These are phyloP conservation scores for Groenewaldozyma auringiensis DNA, from an alignment of 1,139 yeast genomes.

Conservation along the genomic window DNA sequence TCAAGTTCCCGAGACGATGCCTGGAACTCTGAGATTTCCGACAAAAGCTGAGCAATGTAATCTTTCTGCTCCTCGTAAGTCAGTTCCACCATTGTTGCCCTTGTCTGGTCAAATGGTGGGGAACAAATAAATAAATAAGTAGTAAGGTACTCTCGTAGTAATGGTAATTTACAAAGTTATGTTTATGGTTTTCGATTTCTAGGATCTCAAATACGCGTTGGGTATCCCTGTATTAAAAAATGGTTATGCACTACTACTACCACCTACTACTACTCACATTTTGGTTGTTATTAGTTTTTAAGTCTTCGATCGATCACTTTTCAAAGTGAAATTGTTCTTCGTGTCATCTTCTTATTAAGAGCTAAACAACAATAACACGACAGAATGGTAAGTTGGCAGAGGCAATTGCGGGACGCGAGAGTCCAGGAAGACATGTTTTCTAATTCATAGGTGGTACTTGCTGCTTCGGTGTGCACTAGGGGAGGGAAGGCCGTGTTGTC, in stretches of 20 bases:
- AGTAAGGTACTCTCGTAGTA: too few relatives aligned
- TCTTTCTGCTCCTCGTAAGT: slow-evolving; percentile 21
- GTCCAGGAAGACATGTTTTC: not conserved
- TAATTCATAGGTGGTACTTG: slow-evolving; percentile 55
- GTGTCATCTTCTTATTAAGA: not conserved
- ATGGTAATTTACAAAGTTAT: too few relatives aligned
- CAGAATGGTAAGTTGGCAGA: not conserved
- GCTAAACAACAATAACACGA: not conserved
- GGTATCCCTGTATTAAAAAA: too few relatives aligned
- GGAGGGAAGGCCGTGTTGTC: slow-evolving; percentile 92
- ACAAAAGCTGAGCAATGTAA: slow-evolving; percentile 31
- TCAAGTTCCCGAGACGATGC: slow-evolving; percentile 32
- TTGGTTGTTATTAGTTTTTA: too few relatives aligned
- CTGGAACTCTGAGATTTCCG: slow-evolving; percentile 32
- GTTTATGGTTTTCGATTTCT: too few relatives aligned
- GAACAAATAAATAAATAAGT: too few relatives aligned
- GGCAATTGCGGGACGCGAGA: not conserved
- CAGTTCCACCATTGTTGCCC: not conserved
- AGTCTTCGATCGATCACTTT: too few relatives aligned
- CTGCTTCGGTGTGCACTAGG: slow-evolving; percentile 92
- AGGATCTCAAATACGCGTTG: too few relatives aligned
- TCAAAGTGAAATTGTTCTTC: not conserved
- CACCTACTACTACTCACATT: too few relatives aligned
- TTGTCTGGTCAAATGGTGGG: not conserved
- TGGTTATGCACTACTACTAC: too few relatives aligned